Base-by-base conservation (phyloP, 225 moss, liverwort and hornwort genomes). In the Takakia lepidozioides region DNA sequence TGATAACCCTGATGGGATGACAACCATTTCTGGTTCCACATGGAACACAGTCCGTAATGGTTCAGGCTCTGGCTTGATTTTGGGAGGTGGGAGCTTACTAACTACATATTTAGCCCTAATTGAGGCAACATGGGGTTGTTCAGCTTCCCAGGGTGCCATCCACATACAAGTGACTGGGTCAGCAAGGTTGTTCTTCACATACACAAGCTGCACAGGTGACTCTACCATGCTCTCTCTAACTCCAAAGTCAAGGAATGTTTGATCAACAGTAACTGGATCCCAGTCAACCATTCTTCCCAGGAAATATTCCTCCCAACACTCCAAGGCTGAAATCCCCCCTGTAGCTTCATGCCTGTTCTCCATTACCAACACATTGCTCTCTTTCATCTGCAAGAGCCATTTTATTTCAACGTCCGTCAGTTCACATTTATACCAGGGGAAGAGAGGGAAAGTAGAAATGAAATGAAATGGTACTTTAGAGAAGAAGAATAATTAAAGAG, bases 271-370 rank as follows among this genome's bases (percentile, higher is more conserved):
- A 10, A 87, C 66, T 3, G 90, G 90, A 48, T 87, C 84, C 95
- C 95, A 95, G 53, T 95, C 84, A 17, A 87, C 80, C 72, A 95
- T 82, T 52, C 77, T 72, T 15, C 90, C 87, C 20, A 87, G 59
- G 25, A 66, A 95, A 41, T 65, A 84, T 38, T 95, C 95, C 51
- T 90, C 89, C 95, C 95, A 95, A 39, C 84, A 76, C 56, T 90
- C 89, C 42, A 73, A 73, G 34, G 82, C 82, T 23, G 82, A 82
- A 5, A 76, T 69, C 54, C 77, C 55, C 59, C 82, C 82, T 20
- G 70, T 66, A 2, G 73, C 57, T 24, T 66, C 80, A 34, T 69
- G 78, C 57, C 56, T 86, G 47, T 82, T 66, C 64, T 66, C 52
- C 89, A 89, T 89, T 63, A 65, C 76, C 68, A 72, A 68, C 61